Evolutionary conservation across 768 basidiomycete species (phyloP).

Genomic region (Hericium coralloides): DNA sequence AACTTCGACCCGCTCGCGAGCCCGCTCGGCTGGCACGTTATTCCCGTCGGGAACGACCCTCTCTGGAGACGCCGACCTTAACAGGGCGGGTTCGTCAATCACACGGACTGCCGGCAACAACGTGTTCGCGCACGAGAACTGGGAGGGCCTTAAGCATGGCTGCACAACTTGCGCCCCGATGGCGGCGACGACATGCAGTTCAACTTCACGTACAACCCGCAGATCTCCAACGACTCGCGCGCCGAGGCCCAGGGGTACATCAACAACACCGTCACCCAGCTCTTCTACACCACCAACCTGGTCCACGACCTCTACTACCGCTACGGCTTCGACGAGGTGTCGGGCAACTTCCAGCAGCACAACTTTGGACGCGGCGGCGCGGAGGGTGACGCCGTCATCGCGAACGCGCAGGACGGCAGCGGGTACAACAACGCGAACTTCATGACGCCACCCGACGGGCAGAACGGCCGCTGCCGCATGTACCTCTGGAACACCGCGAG

Average conservation of each 20-base stretch:
- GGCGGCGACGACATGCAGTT: conserved; percentile 49
- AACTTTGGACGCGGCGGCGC: conserved; percentile 89
- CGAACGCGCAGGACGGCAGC: conserved; percentile 92
- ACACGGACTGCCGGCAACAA: conserved; percentile 83
- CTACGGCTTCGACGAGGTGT: conserved; percentile 85
- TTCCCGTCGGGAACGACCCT: conserved; percentile 69
- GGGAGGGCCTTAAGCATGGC: conserved; percentile 63
- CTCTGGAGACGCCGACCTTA: conserved; percentile 18
- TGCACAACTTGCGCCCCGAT: conserved; percentile 74
- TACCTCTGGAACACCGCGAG: conserved; percentile 89
- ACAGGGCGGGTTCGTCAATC: conserved; percentile 34
- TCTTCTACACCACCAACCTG: conserved; percentile 83
- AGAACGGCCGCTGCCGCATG: conserved; percentile 92
- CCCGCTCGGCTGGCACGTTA: conserved; percentile 86
- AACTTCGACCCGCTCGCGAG: conserved; percentile 72
- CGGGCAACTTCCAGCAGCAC: conserved; percentile 97
- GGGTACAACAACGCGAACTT: conserved; percentile 93
- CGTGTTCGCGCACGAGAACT: conserved; percentile 91
- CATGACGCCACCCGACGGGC: conserved; percentile 76
- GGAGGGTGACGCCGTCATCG: conserved; percentile 85
- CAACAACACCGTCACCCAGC: conserved; percentile 77
- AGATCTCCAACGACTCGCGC: conserved; percentile 38
- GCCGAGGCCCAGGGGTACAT: conserved; percentile 75
- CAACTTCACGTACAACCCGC: conserved; percentile 69
- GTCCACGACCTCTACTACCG: conserved; percentile 80